These are phyloP conservation scores for Neoascochyta sp. DNA, from an alignment of 2,329 filamentous ascomycete species.

Conservation along the genomic window DNA sequence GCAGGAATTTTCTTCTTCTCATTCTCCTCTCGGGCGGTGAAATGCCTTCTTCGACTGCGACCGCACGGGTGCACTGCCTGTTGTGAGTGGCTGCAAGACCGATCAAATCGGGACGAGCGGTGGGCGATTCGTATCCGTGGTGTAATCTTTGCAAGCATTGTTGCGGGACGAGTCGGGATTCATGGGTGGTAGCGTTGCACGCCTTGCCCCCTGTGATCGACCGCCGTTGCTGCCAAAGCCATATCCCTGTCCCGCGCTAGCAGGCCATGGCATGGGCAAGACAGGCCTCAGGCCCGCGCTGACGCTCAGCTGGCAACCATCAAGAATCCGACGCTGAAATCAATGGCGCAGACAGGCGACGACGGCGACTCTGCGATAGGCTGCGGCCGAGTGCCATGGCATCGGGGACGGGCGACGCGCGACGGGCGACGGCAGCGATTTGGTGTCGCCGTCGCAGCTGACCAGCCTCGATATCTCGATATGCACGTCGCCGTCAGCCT, in stretches of 20 bases:
- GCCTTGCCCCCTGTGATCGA: slow-evolving; percentile 31
- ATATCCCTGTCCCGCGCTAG: slow-evolving; percentile 32
- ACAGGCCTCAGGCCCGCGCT: no score
- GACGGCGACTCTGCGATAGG: no score
- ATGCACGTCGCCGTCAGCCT: slow-evolving; percentile 30
- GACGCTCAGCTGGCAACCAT: no score
- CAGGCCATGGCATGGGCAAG: slow-evolving; percentile 13
- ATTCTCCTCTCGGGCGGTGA: no score
- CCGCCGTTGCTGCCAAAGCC: slow-evolving; percentile 24
- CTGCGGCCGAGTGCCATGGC: no score
- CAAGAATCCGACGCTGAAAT: not conserved
- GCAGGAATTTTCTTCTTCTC: no score
- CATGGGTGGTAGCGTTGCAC: slow-evolving; percentile 27
- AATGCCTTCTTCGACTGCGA: no score
- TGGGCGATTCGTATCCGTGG: slow-evolving; percentile 10
- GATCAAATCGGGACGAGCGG: slow-evolving; percentile 12
- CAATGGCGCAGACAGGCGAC: not conserved
- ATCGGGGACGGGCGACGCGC: no score
- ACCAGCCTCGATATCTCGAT: slow-evolving; percentile 15
- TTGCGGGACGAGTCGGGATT: slow-evolving; percentile 33
- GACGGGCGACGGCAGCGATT: no score
- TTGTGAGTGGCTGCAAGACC: slow-evolving; percentile 8
- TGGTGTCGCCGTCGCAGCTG: slow-evolving; percentile 16
- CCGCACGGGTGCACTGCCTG: no score
- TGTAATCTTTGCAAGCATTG: slow-evolving; percentile 14